Evolutionary conservation across 164 flowering plant genomes (phyloP), one percentile per base, ranked within the genome.

Genomic region (Nelumbo lutea): DNA sequence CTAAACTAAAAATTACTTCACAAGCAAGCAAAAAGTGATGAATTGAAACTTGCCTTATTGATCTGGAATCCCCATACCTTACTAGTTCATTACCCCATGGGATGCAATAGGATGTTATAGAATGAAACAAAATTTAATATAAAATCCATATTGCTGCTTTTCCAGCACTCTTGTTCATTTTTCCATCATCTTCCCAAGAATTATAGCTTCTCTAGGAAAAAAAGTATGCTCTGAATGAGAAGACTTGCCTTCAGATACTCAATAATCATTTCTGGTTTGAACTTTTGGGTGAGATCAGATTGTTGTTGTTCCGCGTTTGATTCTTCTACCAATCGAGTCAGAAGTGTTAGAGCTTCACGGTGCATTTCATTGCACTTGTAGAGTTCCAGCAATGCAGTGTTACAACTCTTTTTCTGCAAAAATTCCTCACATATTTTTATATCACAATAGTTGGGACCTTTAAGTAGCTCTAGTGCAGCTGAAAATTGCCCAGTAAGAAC

Each of bases 361-460:
- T 96, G 99, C 98, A 88, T 90, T 42, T 77, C 73, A 73, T 91
- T 91, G 81, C 88, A 76, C 82, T 82, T 93, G 75, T 88, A 93
- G 55, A 96, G 90, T 77, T 96, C 99, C 44, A 96, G 68, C 58
- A 91, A 72, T 39, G 89, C 90, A 66, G 76, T 55, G 75, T 82
- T 78, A 57, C 84, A 80, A 57, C 80, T 88, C 47, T 75, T 77
- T 79, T 88, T 85, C 68, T 70, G 84, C 77, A 96, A 82, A 78
- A 91, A 83, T 78, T 91, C 99, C 74, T 93, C 96, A 40, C 86
- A 87, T 73, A 91, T 91, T 82, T 89, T 88, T 38, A 91, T 56
- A 78, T 96, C 96, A 80, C 99, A 91, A 61, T 96, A 93, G 74
- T 96, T 96, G 62, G 85, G 83, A 76, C 91, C 88, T 83, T 82